A percentile compares a stretch with the other conserved stretches of the same genome.
Conservation (phyloP, 2,329 filamentous ascomycete genomes). For the Dothideomycetidae sp. region DNA sequence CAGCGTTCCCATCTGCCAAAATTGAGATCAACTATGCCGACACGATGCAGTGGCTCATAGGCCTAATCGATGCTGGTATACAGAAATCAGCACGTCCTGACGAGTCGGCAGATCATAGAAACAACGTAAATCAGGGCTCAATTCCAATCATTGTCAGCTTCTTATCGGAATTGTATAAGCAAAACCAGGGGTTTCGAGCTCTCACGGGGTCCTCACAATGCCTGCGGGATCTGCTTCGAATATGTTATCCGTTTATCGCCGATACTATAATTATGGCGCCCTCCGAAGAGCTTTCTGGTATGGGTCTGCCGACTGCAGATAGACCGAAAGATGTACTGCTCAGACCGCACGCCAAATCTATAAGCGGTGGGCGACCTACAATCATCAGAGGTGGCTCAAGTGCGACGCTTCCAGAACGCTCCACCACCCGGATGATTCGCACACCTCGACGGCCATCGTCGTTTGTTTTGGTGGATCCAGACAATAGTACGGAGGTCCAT, state of each 20-base stretch:
- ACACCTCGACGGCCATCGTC: slow-evolving; percentile 71
- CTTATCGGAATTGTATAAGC: slow-evolving; percentile 54
- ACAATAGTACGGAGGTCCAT: slow-evolving; percentile 43
- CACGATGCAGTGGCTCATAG: slow-evolving; percentile 61
- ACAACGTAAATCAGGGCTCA: no score
- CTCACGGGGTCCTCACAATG: slow-evolving; percentile 72
- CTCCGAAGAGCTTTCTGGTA: slow-evolving; percentile 69
- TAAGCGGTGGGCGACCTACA: slow-evolving; percentile 39
- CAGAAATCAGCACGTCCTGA: no score
- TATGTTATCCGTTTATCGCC: slow-evolving; percentile 77
- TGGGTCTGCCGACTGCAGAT: neutral
- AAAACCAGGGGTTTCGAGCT: slow-evolving; percentile 51
- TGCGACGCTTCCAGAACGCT: slow-evolving; percentile 14
- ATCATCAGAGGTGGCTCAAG: slow-evolving; percentile 56
- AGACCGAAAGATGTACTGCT: slow-evolving; percentile 53
- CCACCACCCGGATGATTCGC: slow-evolving; percentile 33
- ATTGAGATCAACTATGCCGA: slow-evolving; percentile 60
- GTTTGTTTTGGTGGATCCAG: slow-evolving; percentile 72
- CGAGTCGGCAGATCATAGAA: no score
- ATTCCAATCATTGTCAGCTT: slow-evolving; percentile 38
- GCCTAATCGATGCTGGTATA: slow-evolving; percentile 77
- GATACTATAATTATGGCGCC: slow-evolving; percentile 71
- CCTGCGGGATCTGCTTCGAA: slow-evolving; percentile 60
- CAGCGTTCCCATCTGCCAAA: slow-evolving; percentile 43
- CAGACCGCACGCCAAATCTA: slow-evolving; percentile 51